phyloP scores from a whole-genome alignment of 306 rosid genomes.

The Quercus wislizeni region DNA sequence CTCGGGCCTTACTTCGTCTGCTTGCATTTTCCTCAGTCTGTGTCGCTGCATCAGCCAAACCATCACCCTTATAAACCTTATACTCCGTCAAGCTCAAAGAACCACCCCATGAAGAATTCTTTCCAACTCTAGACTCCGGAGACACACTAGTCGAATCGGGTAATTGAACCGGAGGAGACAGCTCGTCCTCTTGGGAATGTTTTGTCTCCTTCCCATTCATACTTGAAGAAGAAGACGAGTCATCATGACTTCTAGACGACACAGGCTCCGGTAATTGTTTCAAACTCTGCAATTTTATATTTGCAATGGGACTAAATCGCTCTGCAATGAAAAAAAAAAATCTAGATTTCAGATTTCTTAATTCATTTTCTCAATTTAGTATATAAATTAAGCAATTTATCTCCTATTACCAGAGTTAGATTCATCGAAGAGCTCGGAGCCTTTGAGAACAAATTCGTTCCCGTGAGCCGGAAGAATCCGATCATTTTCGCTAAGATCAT shows the following conservation, averaged over 20 bases:
- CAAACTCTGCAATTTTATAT: constrained; percentile 54
- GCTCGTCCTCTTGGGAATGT: constrained; percentile 67
- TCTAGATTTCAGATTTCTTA: constrained; percentile 14
- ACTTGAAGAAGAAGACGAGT: constrained; percentile 82
- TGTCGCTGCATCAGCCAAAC: constrained; percentile 81
- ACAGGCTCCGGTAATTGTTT: constrained; percentile 72
- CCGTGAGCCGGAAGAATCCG: constrained; percentile 80
- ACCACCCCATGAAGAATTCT: constrained; percentile 49
- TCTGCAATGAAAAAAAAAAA: constrained; percentile 33
- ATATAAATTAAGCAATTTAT: constrained; percentile 12
- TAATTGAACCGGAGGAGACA: constrained; percentile 43
- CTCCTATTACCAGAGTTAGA: constrained; percentile 58
- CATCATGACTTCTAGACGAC: constrained; percentile 66
- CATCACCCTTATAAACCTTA: constrained; percentile 71
- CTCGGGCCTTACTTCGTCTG: constrained; percentile 34
- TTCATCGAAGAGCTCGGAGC: constrained; percentile 88
- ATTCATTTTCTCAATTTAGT: background rate
- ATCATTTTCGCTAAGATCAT: constrained; percentile 86
- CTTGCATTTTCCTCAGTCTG: constrained; percentile 74
- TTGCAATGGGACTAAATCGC: constrained; percentile 49
- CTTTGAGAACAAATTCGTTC: constrained; percentile 88
- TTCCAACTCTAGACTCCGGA: constrained; percentile 54
- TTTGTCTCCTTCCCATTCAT: constrained; percentile 69
- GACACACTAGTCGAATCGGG: constrained; percentile 60
- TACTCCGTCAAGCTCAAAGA: constrained; percentile 67